Conservation (phyloP, 495 filamentous ascomycete genomes). For the Hyaloscypha hepaticicola region DNA sequence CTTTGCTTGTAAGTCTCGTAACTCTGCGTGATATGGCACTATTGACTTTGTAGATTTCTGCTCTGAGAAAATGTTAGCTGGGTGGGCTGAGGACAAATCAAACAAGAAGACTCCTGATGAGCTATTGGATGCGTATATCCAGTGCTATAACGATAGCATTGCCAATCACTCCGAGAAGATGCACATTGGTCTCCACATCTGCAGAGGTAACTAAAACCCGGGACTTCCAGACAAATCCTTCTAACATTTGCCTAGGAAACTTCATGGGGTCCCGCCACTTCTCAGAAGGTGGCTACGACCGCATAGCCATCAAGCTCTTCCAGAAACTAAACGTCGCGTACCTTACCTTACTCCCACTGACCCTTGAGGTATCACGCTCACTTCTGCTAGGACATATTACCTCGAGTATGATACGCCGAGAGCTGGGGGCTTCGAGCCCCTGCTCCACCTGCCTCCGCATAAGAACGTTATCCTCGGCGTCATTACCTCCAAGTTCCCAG, state of each 20-base stretch:
- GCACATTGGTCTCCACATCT: constrained; percentile 76
- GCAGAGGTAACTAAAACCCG: constrained; percentile 50
- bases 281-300: constrained; percentile 76
- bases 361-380: no score
- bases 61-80: constrained; percentile 71
- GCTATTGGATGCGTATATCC: constrained; percentile 71
- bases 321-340: constrained; percentile 69
- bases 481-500: constrained; percentile 71
- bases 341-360: no score
- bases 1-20: constrained; percentile 60
- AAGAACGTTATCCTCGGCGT: constrained; percentile 79
- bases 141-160: constrained; percentile 73
- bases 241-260: constrained; percentile 43
- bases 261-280: constrained; percentile 77
- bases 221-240: not conserved
- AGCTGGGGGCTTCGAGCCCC: constrained; percentile 75
- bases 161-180: constrained; percentile 61
- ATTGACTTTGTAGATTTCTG: constrained; percentile 62
- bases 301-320: constrained; percentile 79
- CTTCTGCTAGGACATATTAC: constrained; percentile 81
- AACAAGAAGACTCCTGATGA: constrained; percentile 62
- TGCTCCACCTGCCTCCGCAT: constrained; percentile 66
- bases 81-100: constrained; percentile 51
- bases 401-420: constrained; percentile 81
- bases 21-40: not conserved